Evolutionary conservation across 148 eudicot genomes (phyloP), one percentile per base, ranked within the genome.

Genomic region (Linanthus parryae): DNA sequence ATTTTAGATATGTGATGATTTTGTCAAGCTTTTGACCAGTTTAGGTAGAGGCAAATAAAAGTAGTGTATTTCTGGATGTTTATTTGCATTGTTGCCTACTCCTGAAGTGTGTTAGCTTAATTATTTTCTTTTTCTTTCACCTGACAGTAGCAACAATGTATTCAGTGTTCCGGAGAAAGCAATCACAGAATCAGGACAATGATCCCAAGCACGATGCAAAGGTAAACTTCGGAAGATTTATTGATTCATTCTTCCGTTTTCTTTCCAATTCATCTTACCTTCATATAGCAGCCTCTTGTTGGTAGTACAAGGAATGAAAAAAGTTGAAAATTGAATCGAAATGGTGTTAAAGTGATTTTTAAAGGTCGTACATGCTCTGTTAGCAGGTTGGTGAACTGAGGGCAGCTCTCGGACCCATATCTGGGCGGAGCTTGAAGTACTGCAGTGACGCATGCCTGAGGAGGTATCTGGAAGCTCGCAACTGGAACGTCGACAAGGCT

Each of bases 391-490:
- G 57, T 46, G 87, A 79, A 53, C 75, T 92, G n/a, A 74, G 59
- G 65, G 66, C 58, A 54, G 90, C 81, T 53, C 67, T 91, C 47
- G 94, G 83, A 22, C 70, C 77, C 21, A 63, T 81, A 16, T 76
- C 87, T 52, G 86, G 76, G 8, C 94, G 87, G 20, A 61, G 59
- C 45, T 56, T 53, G 48, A 71, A 69, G 57, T 87, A 68, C 53
- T 84, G 98, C 62, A 66, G 74, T 17, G 94, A 92, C 65, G 78
- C 78, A 42, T 83, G 94, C 67, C 70, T 92, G 48, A 77, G 76
- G 64, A 77, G 96, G 55, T 92, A 92, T 40, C 70, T 92, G 42
- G 87, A 68, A 77, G 96, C 96, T 51, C 77, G 98, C 53, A 79
- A 68, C 58, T 87, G 96, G 96, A 92, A 92, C 62, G 76, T 81